A percentile compares a stretch with the other conserved stretches of the same genome.
Evolutionary conservation across 441 rosid genomes (phyloP).

Genomic region (Geranium incanum): DNA sequence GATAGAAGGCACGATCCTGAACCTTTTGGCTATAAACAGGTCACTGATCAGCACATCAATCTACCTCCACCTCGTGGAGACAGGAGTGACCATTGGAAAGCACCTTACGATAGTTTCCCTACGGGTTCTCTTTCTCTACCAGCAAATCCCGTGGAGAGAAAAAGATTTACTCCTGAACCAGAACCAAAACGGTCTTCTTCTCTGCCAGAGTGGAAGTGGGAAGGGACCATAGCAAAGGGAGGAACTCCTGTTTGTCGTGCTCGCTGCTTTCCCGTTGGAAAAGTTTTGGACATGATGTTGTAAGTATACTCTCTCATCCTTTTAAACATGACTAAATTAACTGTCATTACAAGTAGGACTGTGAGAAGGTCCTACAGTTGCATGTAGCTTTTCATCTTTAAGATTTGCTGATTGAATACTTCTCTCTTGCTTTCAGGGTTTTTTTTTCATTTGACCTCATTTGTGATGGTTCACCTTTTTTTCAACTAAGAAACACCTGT

Average conservation of each 20-base stretch:
- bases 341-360: background rate
- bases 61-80: conserved; percentile 37
- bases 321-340: background rate
- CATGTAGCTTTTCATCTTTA: background rate
- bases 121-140: conserved; percentile 39
- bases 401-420: conserved; percentile 1
- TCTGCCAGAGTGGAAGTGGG: conserved; percentile 93
- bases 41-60: conserved; percentile 30
- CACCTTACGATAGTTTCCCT: conserved; percentile 44
- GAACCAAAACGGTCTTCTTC: conserved; percentile 31
- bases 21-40: conserved; percentile 43
- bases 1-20: conserved; percentile 40
- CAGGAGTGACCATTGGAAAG: conserved; percentile 42
- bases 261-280: conserved; percentile 89
- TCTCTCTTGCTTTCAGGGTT: background rate
- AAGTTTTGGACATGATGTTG: conserved; percentile 73
- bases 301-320: conserved; percentile 34
- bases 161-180: conserved; percentile 51
- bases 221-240: conserved; percentile 92
- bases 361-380: background rate
- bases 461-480: background rate
- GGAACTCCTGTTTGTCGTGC: conserved; percentile 91
- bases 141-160: conserved; percentile 42
- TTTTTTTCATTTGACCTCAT: background rate
- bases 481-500: background rate